Evolutionary conservation across 352 stramenopile species (phyloP).

Genomic region (Phytophthora tubulina): DNA sequence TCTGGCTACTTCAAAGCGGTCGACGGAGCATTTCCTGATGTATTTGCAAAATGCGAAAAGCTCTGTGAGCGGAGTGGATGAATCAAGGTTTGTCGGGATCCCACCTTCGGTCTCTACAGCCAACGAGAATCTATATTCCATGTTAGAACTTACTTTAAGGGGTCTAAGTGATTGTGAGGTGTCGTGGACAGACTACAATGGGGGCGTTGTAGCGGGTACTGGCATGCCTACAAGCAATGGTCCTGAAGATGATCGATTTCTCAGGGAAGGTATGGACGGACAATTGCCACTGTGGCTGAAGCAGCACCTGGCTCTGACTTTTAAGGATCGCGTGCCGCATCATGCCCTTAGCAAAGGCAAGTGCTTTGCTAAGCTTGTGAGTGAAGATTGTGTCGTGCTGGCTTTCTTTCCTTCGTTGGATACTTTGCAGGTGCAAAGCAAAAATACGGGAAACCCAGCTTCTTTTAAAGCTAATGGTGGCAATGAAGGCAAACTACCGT

Average conservation of each 20-base stretch:
- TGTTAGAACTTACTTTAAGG: conserved; percentile 81
- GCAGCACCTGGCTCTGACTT: conserved; percentile 51
- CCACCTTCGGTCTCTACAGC: conserved; percentile 56
- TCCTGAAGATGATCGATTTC: conserved; percentile 53
- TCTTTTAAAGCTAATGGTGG: conserved; percentile 16
- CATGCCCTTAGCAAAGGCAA: conserved; percentile 72
- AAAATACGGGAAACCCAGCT: conserved; percentile 28
- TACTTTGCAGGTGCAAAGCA: conserved; percentile 56
- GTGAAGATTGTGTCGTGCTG: conserved; percentile 75
- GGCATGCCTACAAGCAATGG: conserved; percentile 18
- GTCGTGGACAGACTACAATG: conserved; percentile 83
- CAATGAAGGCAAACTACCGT: conserved; percentile 9
- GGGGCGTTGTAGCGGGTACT: conserved; percentile 42
- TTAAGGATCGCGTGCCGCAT: conserved; percentile 48
- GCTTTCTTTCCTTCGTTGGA: conserved; percentile 83
- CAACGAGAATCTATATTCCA: conserved; percentile 89
- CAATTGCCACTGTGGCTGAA: conserved; percentile 85
- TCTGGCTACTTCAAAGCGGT: conserved; percentile 68
- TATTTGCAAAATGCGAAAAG: conserved; percentile 68
- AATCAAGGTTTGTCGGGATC: conserved; percentile 1
- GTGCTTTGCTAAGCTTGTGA: conserved; percentile 89
- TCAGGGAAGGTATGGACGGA: conserved; percentile 54
- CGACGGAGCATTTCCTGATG: conserved; percentile 88
- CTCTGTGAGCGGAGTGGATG: conserved; percentile 12
- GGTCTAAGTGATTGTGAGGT: conserved; percentile 89